Evolutionary conservation across 2,329 filamentous ascomycete genomes (phyloP).

Genomic region (Ophiostoma piceae): DNA sequence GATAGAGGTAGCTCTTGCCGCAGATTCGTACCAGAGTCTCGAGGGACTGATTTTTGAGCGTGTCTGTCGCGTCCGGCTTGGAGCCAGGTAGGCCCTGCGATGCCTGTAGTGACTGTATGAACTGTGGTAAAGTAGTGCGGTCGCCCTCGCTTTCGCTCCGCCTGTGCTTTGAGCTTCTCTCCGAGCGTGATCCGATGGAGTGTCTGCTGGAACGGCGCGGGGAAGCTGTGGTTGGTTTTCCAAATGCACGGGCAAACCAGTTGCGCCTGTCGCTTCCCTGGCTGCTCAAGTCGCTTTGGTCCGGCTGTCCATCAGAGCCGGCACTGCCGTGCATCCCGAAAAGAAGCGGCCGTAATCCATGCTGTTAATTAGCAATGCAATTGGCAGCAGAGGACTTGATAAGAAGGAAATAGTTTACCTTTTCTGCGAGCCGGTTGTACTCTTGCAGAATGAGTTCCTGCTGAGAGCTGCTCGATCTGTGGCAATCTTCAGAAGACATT

Average conservation of each 20-base stretch:
- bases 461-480: slow-evolving; percentile 32
- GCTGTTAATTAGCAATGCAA: slow-evolving; percentile 36
- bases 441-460: slow-evolving; percentile 48
- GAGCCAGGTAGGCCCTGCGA: slow-evolving; percentile 28
- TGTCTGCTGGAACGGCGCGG: slow-evolving; percentile 23
- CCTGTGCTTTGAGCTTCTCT: slow-evolving; percentile 39
- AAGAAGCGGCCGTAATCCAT: slow-evolving; percentile 46
- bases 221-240: slow-evolving; percentile 30
- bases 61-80: slow-evolving; percentile 39
- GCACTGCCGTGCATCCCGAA: neutral
- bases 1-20: slow-evolving; percentile 56
- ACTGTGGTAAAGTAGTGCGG: slow-evolving; percentile 34
- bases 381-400: no score
- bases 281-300: slow-evolving; percentile 11
- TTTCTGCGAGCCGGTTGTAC: slow-evolving; percentile 57
- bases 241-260: slow-evolving; percentile 35
- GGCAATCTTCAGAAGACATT: neutral
- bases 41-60: slow-evolving; percentile 47
- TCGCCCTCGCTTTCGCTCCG: slow-evolving; percentile 49
- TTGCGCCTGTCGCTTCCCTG: slow-evolving; percentile 27
- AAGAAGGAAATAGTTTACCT: slow-evolving; percentile 38
- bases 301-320: slow-evolving; percentile 15
- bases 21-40: slow-evolving; percentile 57
- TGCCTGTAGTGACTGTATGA: slow-evolving; percentile 6
- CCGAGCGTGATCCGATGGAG: slow-evolving; percentile 31